These are phyloP conservation scores for Eucalyptus curtisii DNA, from an alignment of 345 rosid genomes.

Conservation along the genomic window DNA sequence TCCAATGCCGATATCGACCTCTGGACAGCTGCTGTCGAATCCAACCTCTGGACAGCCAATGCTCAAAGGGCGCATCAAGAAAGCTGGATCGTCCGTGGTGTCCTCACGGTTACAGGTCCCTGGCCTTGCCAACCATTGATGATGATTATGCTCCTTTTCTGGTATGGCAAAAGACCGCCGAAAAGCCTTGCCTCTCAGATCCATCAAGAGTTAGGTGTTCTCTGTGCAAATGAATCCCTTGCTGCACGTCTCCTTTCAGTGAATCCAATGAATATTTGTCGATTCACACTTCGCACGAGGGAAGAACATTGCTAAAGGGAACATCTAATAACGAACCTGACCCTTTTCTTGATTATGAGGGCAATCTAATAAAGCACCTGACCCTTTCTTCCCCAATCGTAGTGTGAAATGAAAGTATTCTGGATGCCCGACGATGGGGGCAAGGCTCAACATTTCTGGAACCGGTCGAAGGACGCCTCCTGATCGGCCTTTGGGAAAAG, in stretches of 20 bases:
- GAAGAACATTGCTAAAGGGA: too few relatives aligned
- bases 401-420: not conserved
- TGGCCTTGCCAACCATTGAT: not conserved
- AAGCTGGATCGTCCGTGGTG: not conserved
- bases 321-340: not conserved
- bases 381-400: not conserved
- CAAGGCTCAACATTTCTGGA: not conserved
- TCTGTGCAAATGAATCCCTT: too few relatives aligned
- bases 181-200: not conserved
- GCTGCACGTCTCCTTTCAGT: too few relatives aligned
- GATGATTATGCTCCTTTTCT: not conserved
- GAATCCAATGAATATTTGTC: too few relatives aligned
- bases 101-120: not conserved
- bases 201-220: too few relatives aligned
- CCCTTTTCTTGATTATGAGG: not conserved
- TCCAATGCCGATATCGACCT: not conserved
- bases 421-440: not conserved
- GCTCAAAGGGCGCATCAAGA: not conserved
- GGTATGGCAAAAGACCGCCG: not conserved
- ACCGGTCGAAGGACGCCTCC: not conserved
- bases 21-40: not conserved
- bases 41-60: too few relatives aligned
- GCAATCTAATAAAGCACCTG: not conserved
- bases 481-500: not conserved
- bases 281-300: too few relatives aligned